Conservation (phyloP, 106 monocot species). For the Chionographis japonica region DNA sequence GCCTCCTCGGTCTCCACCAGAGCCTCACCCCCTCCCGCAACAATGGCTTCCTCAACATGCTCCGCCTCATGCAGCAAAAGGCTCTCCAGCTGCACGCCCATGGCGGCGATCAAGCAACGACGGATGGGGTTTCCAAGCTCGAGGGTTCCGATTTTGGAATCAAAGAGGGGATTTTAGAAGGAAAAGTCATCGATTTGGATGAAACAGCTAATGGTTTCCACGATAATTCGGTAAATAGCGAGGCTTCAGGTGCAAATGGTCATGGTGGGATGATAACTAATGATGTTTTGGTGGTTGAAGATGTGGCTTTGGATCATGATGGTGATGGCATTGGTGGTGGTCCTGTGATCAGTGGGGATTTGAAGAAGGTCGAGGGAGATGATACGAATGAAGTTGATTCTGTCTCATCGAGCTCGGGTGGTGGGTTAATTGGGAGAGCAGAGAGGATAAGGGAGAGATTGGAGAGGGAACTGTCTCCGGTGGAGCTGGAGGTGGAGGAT, state of each 20-base stretch:
- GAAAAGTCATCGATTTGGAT: background rate
- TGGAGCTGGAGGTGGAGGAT: constrained; percentile 64
- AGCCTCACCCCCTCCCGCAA: constrained; percentile 79
- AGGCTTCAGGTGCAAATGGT: constrained; percentile 6
- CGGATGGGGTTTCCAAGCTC: background rate
- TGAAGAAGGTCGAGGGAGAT: background rate
- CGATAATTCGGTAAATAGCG: background rate
- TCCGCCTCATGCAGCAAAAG: constrained; percentile 78
- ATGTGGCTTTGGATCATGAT: background rate
- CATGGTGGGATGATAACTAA: background rate
- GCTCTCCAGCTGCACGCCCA: constrained; percentile 32
- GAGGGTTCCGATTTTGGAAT: background rate
- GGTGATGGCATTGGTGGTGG: background rate
- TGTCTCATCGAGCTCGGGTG: background rate
- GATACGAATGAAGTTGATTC: background rate
- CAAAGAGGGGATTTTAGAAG: constrained; percentile 13
- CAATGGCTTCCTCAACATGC: constrained; percentile 88
- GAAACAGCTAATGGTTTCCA: background rate
- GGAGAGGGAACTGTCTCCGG: constrained; percentile 39
- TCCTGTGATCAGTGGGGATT: background rate
- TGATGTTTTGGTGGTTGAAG: constrained; percentile 2
- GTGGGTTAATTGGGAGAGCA: constrained; percentile 32
- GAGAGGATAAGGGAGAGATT: constrained; percentile 63
- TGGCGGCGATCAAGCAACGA: background rate
- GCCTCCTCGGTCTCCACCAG: constrained; percentile 69